Evolutionary conservation across 805 yeast species (phyloP).

Genomic region (Ogataea angusta): DNA sequence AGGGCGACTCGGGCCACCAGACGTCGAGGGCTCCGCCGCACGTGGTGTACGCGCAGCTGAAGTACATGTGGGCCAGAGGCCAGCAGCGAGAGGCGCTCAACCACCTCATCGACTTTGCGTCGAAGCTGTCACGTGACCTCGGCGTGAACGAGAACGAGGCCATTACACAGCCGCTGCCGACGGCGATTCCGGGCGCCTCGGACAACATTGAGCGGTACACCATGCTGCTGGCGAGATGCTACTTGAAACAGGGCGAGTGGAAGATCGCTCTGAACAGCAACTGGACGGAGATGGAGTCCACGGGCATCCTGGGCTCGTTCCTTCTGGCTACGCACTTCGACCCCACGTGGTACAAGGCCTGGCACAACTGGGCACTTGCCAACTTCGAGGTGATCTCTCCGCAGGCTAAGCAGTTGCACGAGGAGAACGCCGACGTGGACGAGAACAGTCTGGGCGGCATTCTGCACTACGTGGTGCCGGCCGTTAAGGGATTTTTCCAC

Average conservation of each 20-base stretch:
- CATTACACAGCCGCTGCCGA: slow-evolving; percentile 80
- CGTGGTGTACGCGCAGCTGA: slow-evolving; percentile 94
- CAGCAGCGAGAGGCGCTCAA: slow-evolving; percentile 81
- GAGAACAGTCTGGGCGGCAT: slow-evolving; percentile 52
- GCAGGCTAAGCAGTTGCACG: slow-evolving; percentile 27
- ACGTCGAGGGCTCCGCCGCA: slow-evolving; percentile 87
- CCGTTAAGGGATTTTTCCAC: slow-evolving; percentile 92
- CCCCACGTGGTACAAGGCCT: slow-evolving; percentile 91
- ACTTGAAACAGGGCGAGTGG: slow-evolving; percentile 98
- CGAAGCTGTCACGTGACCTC: slow-evolving; percentile 83
- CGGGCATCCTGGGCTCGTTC: slow-evolving; percentile 86
- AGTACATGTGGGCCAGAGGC: slow-evolving; percentile 96
- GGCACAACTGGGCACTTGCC: slow-evolving; percentile 99
- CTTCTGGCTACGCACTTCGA: slow-evolving; percentile 94
- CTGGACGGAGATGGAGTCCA: slow-evolving; percentile 73
- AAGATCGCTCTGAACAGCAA: slow-evolving; percentile 73
- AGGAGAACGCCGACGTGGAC: slow-evolving; percentile 15
- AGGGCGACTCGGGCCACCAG: slow-evolving; percentile 40
- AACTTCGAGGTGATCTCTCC: slow-evolving; percentile 91
- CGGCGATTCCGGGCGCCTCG: slow-evolving; percentile 64
- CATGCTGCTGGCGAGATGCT: slow-evolving; percentile 84
- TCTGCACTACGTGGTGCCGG: slow-evolving; percentile 89
- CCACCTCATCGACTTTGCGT: slow-evolving; percentile 85
- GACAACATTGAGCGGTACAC: slow-evolving; percentile 82
- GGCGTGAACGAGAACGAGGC: slow-evolving; percentile 85